Evolutionary conservation across 78 protist species (phyloP).

Genomic region (Protostelium mycophagum): DNA sequence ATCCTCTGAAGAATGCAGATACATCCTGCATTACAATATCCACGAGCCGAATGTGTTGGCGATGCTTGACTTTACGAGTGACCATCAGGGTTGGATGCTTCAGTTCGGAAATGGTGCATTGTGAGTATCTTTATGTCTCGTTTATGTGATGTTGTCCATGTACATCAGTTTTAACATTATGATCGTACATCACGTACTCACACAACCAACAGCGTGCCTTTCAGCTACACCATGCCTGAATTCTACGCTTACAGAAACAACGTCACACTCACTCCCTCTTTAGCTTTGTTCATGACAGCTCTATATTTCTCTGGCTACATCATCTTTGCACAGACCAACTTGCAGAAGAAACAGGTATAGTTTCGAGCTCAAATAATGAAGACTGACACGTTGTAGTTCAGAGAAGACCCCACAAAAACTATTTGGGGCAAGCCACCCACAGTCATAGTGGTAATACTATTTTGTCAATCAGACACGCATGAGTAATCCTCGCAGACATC

Average conservation of each 20-base stretch:
- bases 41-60: slow-evolving; percentile 71
- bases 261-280: slow-evolving; percentile 6
- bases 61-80: slow-evolving; percentile 84
- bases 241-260: slow-evolving; percentile 21
- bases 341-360: slow-evolving; percentile 87
- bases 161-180: too few relatives aligned
- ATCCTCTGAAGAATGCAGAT: too few relatives aligned
- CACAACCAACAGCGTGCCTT: slow-evolving; percentile 72
- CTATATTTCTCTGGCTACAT: slow-evolving; percentile 54
- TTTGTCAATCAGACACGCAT: too few relatives aligned
- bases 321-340: slow-evolving; percentile 81
- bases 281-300: slow-evolving; percentile 1
- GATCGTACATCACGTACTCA: slow-evolving; percentile 86
- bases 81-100: slow-evolving; percentile 90
- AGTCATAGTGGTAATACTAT: too few relatives aligned
- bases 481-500: slow-evolving; percentile 43
- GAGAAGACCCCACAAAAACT: slow-evolving; percentile 64
- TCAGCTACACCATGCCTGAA: slow-evolving; percentile 35
- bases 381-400: too few relatives aligned
- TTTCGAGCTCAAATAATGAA: too few relatives aligned
- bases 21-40: too few relatives aligned
- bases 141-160: slow-evolving; percentile 44
- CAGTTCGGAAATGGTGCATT: too few relatives aligned
- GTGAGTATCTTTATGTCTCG: background rate
- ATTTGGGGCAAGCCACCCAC: slow-evolving; percentile 64